These are phyloP conservation scores for Nannochloropsis oceanica DNA, from an alignment of 108 stramenopile species.

Conservation along the genomic window DNA sequence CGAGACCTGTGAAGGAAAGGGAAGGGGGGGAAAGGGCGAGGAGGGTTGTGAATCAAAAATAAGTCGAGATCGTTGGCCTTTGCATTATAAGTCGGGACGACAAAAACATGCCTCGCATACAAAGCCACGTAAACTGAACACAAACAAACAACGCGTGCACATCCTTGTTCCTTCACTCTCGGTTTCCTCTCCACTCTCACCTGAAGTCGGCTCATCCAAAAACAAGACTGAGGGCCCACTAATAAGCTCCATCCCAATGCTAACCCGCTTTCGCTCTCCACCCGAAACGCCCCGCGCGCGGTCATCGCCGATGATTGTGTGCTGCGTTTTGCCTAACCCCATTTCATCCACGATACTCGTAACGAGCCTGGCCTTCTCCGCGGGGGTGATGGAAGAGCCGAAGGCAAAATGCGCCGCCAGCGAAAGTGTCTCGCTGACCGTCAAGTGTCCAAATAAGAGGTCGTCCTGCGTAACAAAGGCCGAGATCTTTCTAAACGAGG, in stretches of 20 bases:
- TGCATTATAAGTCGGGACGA: no score
- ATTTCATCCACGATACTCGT: background rate
- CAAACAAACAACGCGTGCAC: no score
- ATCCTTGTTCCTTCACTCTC: no score
- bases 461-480: background rate
- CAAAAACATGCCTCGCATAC: no score
- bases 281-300: slow-evolving; percentile 48
- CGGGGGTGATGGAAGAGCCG: background rate
- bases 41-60: no score
- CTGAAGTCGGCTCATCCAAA: slow-evolving; percentile 42
- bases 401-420: background rate
- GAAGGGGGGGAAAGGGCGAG: no score
- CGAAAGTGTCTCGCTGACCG: background rate
- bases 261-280: slow-evolving; percentile 57
- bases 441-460: background rate
- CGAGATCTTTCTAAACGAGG: background rate
- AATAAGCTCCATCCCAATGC: slow-evolving; percentile 47
- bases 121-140: no score
- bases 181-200: background rate
- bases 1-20: background rate
- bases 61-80: no score
- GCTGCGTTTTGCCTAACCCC: background rate
- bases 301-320: background rate
- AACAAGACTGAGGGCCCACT: slow-evolving; percentile 35
- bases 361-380: background rate